These are phyloP conservation scores for Daldinia childiae DNA, from an alignment of 495 filamentous ascomycete genomes.

Conservation along the genomic window DNA sequence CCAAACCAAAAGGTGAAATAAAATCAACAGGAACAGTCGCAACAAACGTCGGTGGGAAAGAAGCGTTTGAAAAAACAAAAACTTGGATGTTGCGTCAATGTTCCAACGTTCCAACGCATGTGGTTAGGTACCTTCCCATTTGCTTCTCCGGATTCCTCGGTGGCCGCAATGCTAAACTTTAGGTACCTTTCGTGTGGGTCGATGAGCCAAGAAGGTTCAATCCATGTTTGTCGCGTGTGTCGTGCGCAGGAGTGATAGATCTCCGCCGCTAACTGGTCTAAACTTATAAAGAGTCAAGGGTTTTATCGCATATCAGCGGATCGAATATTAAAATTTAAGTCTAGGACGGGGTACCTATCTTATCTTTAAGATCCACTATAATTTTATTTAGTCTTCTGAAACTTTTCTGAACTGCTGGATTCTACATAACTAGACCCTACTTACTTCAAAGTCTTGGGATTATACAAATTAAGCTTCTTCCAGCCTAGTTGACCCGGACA, in stretches of 20 bases:
- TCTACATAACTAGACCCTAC: neutral
- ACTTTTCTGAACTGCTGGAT: neutral
- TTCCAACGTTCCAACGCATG: neutral
- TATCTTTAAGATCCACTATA: slow-evolving; percentile 10
- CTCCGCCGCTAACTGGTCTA: neutral
- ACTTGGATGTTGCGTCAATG: neutral
- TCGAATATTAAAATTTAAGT: neutral
- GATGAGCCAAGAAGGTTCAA: slow-evolving; percentile 14
- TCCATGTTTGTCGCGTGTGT: slow-evolving; percentile 34
- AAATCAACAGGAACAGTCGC: neutral
- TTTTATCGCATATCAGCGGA: neutral
- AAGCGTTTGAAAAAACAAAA: neutral
- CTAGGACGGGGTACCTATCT: slow-evolving; percentile 4
- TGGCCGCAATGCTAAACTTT: slow-evolving; percentile 6
- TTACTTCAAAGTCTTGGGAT: neutral
- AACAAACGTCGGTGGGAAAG: neutral
- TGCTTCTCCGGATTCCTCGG: slow-evolving; percentile 31
- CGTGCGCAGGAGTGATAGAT: neutral
- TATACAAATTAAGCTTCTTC: neutral
- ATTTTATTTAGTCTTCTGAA: slow-evolving; percentile 6
- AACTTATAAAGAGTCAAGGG: neutral
- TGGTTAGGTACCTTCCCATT: slow-evolving; percentile 1
- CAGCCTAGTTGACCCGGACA: neutral
- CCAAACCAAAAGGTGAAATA: neutral
- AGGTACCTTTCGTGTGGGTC: slow-evolving; percentile 7